phyloP scores from a whole-genome alignment of 495 filamentous ascomycete species.

The Apiosordaria backusii region DNA sequence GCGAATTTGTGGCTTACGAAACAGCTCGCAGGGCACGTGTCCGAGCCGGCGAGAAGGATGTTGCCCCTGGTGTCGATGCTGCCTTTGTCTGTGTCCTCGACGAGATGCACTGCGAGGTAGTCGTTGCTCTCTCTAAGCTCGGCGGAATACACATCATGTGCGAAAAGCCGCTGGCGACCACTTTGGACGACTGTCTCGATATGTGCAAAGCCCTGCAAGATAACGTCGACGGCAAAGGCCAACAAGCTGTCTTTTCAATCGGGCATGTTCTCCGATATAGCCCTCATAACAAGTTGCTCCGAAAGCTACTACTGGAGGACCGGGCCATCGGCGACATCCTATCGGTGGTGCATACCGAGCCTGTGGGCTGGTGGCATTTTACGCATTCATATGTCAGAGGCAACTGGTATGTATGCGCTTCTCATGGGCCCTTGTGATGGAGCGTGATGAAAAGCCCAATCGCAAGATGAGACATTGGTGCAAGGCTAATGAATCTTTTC shows the following conservation, averaged over 20 bases:
- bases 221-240: constrained; percentile 21
- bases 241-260: constrained; percentile 69
- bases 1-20: constrained; percentile 66
- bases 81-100: constrained; percentile 87
- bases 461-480: neutral
- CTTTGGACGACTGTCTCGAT: constrained; percentile 65
- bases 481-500: neutral
- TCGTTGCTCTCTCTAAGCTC: constrained; percentile 63
- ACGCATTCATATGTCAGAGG: constrained; percentile 89
- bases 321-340: constrained; percentile 79
- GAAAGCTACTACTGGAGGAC: constrained; percentile 70
- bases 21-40: constrained; percentile 46
- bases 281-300: constrained; percentile 83
- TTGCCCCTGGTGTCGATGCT: constrained; percentile 64
- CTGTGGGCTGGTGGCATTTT: constrained; percentile 96
- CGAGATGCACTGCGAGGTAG: constrained; percentile 78
- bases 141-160: constrained; percentile 76
- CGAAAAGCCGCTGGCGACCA: constrained; percentile 89
- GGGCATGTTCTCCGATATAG: constrained; percentile 80
- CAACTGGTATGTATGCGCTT: constrained; percentile 67
- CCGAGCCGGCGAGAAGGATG: constrained; percentile 35
- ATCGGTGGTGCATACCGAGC: constrained; percentile 86
- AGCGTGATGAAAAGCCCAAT: neutral
- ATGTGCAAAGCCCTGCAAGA: constrained; percentile 57
- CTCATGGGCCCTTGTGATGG: too few species aligned